Percentiles rank a stretch among this genome's conserved stretches.
These are phyloP conservation scores for Xerocomus spinulosus DNA, from an alignment of 768 basidiomycete species.

Conservation along the genomic window DNA sequence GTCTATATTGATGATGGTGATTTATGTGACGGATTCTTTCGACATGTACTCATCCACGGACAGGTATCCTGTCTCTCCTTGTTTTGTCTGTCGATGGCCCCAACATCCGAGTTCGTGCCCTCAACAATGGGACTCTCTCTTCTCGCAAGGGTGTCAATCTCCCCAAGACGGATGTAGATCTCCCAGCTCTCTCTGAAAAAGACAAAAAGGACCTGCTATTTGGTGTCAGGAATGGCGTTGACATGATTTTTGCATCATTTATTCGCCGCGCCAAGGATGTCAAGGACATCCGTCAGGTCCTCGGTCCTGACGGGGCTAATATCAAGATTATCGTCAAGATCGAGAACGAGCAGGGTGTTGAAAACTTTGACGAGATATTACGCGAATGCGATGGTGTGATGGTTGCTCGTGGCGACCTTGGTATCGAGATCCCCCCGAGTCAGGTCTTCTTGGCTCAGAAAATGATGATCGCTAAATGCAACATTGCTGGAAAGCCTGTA, in stretches of 20 bases:
- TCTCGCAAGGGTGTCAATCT: conserved; percentile 99
- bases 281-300: conserved; percentile 84
- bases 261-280: conserved; percentile 96
- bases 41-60: background rate
- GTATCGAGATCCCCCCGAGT: conserved; percentile 99
- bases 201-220: conserved; percentile 94
- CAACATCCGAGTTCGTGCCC: conserved; percentile 75
- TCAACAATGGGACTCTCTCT: conserved; percentile 90
- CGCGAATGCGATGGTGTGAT: conserved; percentile 96
- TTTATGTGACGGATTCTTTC: conserved; percentile 3
- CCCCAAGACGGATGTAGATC: conserved; percentile 95
- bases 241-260: conserved; percentile 99
- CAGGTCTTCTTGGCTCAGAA: conserved; percentile 99
- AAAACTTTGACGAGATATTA: conserved; percentile 98
- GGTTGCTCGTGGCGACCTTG: conserved; percentile 99
- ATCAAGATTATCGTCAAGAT: conserved; percentile 99
- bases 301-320: conserved; percentile 90
- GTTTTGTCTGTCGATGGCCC: conserved; percentile 83
- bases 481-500: conserved; percentile 95
- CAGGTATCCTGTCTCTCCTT: conserved; percentile 83
- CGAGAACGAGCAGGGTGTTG: conserved; percentile 98
- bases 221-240: conserved; percentile 95
- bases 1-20: conserved; percentile 96
- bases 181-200: conserved; percentile 95
- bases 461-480: conserved; percentile 99